Base-by-base conservation (phyloP, 768 basidiomycete species). In the Wakefieldia striispora region DNA sequence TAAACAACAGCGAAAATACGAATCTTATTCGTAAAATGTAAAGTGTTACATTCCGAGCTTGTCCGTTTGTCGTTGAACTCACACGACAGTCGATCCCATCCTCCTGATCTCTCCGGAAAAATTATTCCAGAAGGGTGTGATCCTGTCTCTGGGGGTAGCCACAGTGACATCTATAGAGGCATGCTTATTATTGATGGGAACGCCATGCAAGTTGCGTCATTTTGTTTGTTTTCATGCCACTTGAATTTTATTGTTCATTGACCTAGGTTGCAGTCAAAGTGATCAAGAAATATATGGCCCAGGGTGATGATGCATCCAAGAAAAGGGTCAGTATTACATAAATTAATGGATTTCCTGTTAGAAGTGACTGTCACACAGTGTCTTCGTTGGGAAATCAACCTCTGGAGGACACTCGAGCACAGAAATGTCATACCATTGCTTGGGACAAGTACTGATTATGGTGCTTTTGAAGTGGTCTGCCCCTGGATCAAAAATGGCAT, bases 131-230 rank as follows among this genome's bases (percentile, higher is more conserved):
- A 60, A 11, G 50, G 44, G 3, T 29, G 5, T 14, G 27, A 47
- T 27, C 61, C 55, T 4, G 55, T 62, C 19, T 40, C 58, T 36
- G 51, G 52, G 1, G 61, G 61, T n/a, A 57, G 51, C 24, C 53
- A 63, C 4, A 50, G 55, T 1, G 61, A 62, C 19, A 51, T 63
- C 26, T 54, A 62, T 49, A 43, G 47, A 27, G 61, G 58, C 2
- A 57, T 24, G 1, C 49, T 62, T n/a, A n/a, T n/a, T n/a, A n/a
- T n/a, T n/a, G n/a, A n/a, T n/a, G n/a, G n/a, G n/a, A n/a, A n/a
- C n/a, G 10, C 45, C 47, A 42, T 59, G 42, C 54, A n/a, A 44
- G 47, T 50, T 48, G 39, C 24, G 49, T 43, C 40, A 11, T 50
- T 23, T 3, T n/a, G 2, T 45, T 10, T 5, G 24, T 2, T 19